Evolutionary conservation across 768 basidiomycete species (phyloP), one percentile per base, ranked within the genome.

Genomic region (Baorangia bicolor): DNA sequence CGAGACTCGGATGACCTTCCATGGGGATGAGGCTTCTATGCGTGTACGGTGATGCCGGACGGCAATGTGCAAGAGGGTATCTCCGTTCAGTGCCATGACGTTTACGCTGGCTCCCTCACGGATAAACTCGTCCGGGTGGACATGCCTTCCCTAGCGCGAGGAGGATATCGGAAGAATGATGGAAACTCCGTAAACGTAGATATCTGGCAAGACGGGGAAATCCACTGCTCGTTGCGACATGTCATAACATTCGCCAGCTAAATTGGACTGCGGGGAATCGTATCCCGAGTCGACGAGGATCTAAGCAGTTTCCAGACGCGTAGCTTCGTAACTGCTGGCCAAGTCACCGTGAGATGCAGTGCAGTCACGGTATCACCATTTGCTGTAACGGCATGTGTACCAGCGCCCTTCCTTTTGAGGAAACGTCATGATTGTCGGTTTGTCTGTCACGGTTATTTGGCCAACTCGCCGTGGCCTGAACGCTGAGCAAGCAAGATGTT

Each of bases 61-160:
- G 21, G n/a, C 41, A 20, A 52, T 40, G 21, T 55, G 54, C 8
- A 52, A n/a, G 18, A n/a, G 54, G 6, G 49, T 52, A 30, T 55
- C 49, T 21, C 47, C 53, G 27, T 55, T 40, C 14, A n/a, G 30
- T 30, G 39, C n/a, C 7, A 21, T 30, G 23, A 30, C 16, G 23
- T 40, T 33, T 30, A 47, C 38, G 18, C 11, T 20, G 30, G 52
- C 52, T 9, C 45, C 52, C 13, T 53, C 37, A 7, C 21, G 30
- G 38, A 53, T 25, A 8, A 18, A 9, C 18, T 37, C n/a, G 35
- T 8, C 34, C 34, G 35, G 0, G 18, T 18, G 2, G 35, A 18
- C 21, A 6, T 39, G 11, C 20, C 39, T 6, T 39, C 20, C 20
- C 39, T 20, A 39, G 5, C 11, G 39, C 11, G 21, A 55, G 23